Percentiles rank a stretch among this genome's conserved stretches.
Evolutionary conservation across 2,329 filamentous ascomycete species (phyloP).

Genomic region (Daldinia eschscholtzii): DNA sequence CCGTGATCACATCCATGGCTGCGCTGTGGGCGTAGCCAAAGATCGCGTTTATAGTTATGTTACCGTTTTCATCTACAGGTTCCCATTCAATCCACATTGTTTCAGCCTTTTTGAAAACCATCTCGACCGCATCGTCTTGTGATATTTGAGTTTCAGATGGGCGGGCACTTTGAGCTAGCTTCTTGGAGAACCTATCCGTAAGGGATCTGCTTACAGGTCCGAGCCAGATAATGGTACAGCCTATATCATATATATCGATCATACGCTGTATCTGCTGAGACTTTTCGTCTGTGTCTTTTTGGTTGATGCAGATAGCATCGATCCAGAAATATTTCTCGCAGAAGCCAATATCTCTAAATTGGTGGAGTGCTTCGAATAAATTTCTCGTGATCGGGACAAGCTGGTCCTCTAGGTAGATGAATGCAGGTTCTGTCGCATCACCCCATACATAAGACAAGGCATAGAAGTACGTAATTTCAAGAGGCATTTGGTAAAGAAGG

Average conservation of each 20-base stretch:
- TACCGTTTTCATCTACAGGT: constrained; percentile 27
- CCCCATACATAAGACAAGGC: constrained; percentile 42
- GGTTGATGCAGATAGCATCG: constrained; percentile 47
- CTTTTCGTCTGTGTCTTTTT: constrained; percentile 37
- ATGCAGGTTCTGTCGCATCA: too few species aligned
- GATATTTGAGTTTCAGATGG: too few species aligned
- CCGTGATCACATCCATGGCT: neutral
- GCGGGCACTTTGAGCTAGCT: too few species aligned
- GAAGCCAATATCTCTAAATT: too few species aligned
- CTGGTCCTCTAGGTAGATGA: too few species aligned
- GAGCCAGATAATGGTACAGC: constrained; percentile 37
- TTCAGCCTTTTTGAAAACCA: too few species aligned
- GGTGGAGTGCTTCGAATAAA: constrained; percentile 31
- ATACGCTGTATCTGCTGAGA: constrained; percentile 39
- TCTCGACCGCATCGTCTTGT: too few species aligned
- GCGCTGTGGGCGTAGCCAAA: constrained; percentile 23
- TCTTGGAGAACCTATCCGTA: too few species aligned
- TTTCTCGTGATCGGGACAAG: too few species aligned
- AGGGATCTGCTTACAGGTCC: too few species aligned
- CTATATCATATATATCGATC: constrained; percentile 38
- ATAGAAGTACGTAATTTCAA: constrained; percentile 37
- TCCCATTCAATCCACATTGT: constrained; percentile 28
- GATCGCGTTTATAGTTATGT: neutral
- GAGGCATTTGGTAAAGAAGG: constrained; percentile 38
- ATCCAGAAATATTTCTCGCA: constrained; percentile 45